Base-by-base conservation (phyloP, 768 basidiomycete genomes). In the Termitomyces sp. region DNA sequence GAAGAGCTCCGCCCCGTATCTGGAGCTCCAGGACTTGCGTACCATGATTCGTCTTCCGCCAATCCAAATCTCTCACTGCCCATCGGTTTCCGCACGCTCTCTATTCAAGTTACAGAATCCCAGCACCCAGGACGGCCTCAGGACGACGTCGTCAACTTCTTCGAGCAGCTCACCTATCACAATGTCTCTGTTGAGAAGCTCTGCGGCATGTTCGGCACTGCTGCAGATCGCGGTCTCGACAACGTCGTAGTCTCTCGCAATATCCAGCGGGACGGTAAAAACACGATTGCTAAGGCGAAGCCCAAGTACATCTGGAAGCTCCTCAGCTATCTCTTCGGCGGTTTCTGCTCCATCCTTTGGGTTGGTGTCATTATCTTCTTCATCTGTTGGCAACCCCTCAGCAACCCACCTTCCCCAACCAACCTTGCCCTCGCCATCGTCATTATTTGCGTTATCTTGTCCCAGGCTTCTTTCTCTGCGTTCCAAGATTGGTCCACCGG, bases 311-410 rank as follows among this genome's bases (percentile, higher is more conserved):
- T 64, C 18, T 61, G 60, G 58, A 59, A 61, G n/a, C 34, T 64
- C 12, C 36, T 64, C 5, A 20, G 56, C 3, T 64, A 64, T 34
- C 31, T 64, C 14, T 62, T 64, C n/a, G 61, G 63, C n/a, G 63
- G 61, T 12, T 64, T 64, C 36, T 64, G 63, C 39, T 64, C 63
- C 16, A 62, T 64, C 18, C 63, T 64, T 24, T 64, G 63, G 63
- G 24, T 46, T 26, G 44, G 44, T 16, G 44, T 46, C 6, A 46
- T 46, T 4, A 26, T 46, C 13, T 46, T 46, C 26, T 46, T 27
- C 20, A 46, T 46, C 16, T 46, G 44, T 26, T 46, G 44, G 44
- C 44, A 26, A 16, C 44, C 44, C 24, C 44, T 46, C 26, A 46
- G 44, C 26, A 5, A 46, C 26, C 44, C 44, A 3, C 44, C 44